Conservation (phyloP, 1,284 basidiomycete genomes). For the Leccinum pachyderme region DNA sequence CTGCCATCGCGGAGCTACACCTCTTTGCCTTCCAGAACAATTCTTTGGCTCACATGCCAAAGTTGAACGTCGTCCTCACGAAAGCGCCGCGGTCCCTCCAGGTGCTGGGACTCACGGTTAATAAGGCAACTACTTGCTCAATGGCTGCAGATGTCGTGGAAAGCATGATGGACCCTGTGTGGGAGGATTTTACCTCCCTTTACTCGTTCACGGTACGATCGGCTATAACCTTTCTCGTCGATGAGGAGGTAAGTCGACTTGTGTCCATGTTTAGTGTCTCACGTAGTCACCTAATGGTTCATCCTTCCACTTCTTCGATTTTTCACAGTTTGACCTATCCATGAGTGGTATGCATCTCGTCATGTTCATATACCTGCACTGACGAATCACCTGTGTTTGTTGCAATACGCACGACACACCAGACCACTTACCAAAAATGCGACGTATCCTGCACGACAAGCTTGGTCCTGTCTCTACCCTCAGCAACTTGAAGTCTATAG, state of each 20-base stretch:
- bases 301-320: background rate
- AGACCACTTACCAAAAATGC: background rate
- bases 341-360: background rate
- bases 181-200: background rate
- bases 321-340: background rate
- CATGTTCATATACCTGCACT: background rate
- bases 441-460: background rate
- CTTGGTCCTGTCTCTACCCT: background rate
- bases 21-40: background rate
- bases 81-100: background rate
- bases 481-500: background rate
- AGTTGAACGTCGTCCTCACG: background rate
- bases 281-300: background rate
- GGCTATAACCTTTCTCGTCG: background rate
- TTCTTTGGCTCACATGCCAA: too few species aligned
- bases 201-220: background rate
- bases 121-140: background rate
- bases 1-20: background rate
- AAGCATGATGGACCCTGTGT: background rate
- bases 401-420: background rate
- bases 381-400: background rate
- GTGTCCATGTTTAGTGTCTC: background rate
- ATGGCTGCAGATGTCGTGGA: background rate
- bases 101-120: background rate
- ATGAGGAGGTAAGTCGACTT: background rate